These are phyloP conservation scores for Fusarium chlamydosporum DNA, from an alignment of 2,329 filamentous ascomycete genomes.

Conservation along the genomic window DNA sequence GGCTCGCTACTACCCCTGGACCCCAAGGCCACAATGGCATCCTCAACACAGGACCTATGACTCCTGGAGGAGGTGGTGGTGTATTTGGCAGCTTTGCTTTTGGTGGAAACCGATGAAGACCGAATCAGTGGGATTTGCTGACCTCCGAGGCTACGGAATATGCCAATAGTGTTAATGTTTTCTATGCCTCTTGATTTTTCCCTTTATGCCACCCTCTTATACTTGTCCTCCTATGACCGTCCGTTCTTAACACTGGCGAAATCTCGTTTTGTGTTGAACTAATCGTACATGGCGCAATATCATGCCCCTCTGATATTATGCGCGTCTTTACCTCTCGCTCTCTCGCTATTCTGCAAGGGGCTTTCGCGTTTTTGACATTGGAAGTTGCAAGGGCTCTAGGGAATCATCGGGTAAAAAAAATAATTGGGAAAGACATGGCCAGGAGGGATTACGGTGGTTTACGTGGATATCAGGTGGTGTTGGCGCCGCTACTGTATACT, in stretches of 20 bases:
- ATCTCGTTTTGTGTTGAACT: conserved; percentile 4
- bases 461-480: conserved; percentile 34
- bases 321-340: conserved; percentile 6
- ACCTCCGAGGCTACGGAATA: conserved; percentile 18
- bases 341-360: conserved; percentile 15
- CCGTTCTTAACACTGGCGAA: conserved; percentile 12
- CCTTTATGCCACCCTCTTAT: conserved; percentile 12
- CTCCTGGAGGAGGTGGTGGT: conserved; percentile 80
- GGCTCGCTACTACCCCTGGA: conserved; percentile 64
- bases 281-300: conserved; percentile 4
- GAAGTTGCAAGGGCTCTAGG: conserved; percentile 22
- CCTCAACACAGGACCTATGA: conserved; percentile 77
- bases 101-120: conserved; percentile 57
- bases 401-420: conserved; percentile 23
- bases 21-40: conserved; percentile 66
- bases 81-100: conserved; percentile 81
- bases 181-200: conserved; percentile 30
- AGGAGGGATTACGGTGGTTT: conserved; percentile 22
- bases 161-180: conserved; percentile 35
- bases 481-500: conserved; percentile 44
- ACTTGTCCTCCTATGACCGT: conserved; percentile 15
- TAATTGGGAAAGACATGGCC: conserved; percentile 25
- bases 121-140: conserved; percentile 1
- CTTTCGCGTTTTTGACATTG: conserved; percentile 32
- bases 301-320: conserved; percentile 11